These are phyloP conservation scores for Brassica rapa DNA, from an alignment of 345 rosid species.

Conservation along the genomic window DNA sequence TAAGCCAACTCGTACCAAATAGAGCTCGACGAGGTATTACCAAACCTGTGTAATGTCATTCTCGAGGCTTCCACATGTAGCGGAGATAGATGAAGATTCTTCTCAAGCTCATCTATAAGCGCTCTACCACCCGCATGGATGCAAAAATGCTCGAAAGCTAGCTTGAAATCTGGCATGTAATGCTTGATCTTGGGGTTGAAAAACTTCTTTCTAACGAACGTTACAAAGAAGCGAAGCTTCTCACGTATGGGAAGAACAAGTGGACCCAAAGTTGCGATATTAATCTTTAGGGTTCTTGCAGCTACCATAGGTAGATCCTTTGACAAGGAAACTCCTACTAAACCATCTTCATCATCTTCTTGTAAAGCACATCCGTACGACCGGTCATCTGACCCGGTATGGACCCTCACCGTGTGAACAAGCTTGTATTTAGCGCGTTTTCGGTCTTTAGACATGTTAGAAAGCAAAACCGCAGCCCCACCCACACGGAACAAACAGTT, in stretches of 20 bases:
- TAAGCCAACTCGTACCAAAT: conserved; percentile 68
- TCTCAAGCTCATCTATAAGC: conserved; percentile 58
- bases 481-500: conserved; percentile 60
- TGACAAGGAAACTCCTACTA: conserved; percentile 52
- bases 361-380: conserved; percentile 55
- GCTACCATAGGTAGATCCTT: conserved; percentile 65
- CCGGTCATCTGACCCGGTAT: conserved; percentile 57
- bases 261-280: conserved; percentile 67
- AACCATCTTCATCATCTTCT: conserved; percentile 49
- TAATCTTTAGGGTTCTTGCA: conserved; percentile 63
- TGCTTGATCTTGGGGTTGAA: conserved; percentile 49
- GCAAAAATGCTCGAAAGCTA: conserved; percentile 72
- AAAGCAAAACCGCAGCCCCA: conserved; percentile 57
- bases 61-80: conserved; percentile 66
- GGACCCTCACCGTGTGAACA: conserved; percentile 55
- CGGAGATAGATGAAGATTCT: conserved; percentile 49
- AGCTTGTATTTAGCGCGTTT: conserved; percentile 56
- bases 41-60: conserved; percentile 65
- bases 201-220: conserved; percentile 46
- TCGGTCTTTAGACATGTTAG: conserved; percentile 48
- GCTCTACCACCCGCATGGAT: conserved; percentile 69
- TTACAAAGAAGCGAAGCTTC: conserved; percentile 50
- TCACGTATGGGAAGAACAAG: conserved; percentile 64
- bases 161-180: conserved; percentile 50
- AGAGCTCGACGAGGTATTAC: conserved; percentile 66